These are phyloP conservation scores for Saccharomycopsis schoenii DNA, from an alignment of 805 yeast genomes.

Conservation along the genomic window DNA sequence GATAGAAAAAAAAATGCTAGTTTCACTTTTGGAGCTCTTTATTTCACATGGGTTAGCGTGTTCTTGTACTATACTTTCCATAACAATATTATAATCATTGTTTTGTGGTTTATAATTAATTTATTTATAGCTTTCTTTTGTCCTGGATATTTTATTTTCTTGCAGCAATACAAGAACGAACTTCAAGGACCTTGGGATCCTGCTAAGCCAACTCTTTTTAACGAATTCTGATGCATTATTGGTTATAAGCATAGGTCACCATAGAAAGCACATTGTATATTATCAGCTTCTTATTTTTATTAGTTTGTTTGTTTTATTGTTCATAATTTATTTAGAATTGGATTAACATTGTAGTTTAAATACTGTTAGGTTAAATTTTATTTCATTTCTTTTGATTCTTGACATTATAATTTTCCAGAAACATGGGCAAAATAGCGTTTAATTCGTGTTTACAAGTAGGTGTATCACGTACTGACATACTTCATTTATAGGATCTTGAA, in stretches of 20 bases:
- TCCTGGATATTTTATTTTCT: constrained; percentile 59
- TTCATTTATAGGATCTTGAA: too few species aligned
- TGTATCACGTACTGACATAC: too few species aligned
- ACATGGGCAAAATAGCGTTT: too few species aligned
- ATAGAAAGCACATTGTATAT: not conserved
- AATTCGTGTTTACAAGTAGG: too few species aligned
- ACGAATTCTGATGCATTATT: not conserved
- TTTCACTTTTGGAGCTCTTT: constrained; percentile 14
- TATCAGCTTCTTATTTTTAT: not conserved
- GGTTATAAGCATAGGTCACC: not conserved
- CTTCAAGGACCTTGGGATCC: constrained; percentile 92
- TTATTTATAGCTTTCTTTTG: constrained; percentile 41
- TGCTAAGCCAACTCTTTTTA: constrained; percentile 46
- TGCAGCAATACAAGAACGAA: constrained; percentile 77
- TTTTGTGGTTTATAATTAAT: constrained; percentile 43
- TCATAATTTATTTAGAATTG: not conserved
- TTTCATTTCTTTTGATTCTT: too few species aligned
- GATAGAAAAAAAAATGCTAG: constrained; percentile 23
- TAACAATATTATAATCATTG: constrained; percentile 27
- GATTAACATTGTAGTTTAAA: not conserved
- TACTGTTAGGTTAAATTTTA: too few species aligned
- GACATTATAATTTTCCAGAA: too few species aligned
- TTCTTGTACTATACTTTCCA: constrained; percentile 22
- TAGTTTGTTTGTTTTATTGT: not conserved
- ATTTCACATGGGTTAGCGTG: constrained; percentile 19